Evolutionary conservation across 768 basidiomycete species (phyloP).

Genomic region (Lactifluus rugatus): DNA sequence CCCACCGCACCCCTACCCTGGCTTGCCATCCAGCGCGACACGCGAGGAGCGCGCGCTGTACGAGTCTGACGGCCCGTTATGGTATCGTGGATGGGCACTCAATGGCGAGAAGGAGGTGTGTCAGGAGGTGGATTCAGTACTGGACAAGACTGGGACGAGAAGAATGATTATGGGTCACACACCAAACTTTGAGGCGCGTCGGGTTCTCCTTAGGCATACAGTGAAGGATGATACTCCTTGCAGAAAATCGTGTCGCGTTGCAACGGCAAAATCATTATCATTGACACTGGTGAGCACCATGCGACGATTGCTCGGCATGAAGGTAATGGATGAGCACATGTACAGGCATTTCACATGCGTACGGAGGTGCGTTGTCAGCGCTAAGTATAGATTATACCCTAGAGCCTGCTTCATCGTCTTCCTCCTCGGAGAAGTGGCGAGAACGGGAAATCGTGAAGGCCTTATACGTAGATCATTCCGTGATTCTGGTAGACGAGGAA

Average conservation of each 20-base stretch:
- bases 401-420: slow-evolving; percentile 39
- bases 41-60: slow-evolving; percentile 64
- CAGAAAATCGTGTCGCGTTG: slow-evolving; percentile 75
- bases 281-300: slow-evolving; percentile 67
- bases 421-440: slow-evolving; percentile 34
- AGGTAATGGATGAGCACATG: slow-evolving; percentile 9
- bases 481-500: slow-evolving; percentile 38
- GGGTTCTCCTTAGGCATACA: not conserved
- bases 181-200: slow-evolving; percentile 65
- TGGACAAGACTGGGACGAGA: slow-evolving; percentile 67
- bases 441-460: slow-evolving; percentile 61
- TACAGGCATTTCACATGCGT: slow-evolving; percentile 92
- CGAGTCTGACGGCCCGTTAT: slow-evolving; percentile 70
- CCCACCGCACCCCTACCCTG: slow-evolving; percentile 68
- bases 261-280: slow-evolving; percentile 86
- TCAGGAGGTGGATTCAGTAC: slow-evolving; percentile 55
- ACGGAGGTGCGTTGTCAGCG: slow-evolving; percentile 87
- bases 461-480: slow-evolving; percentile 45
- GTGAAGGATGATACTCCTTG: not conserved
- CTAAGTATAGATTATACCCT: slow-evolving; percentile 81
- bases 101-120: slow-evolving; percentile 64
- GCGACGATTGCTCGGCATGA: not conserved
- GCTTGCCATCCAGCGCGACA: slow-evolving; percentile 58
- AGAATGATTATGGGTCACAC: slow-evolving; percentile 97
- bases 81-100: slow-evolving; percentile 92